Evolutionary conservation across 2,329 filamentous ascomycete genomes (phyloP), one percentile per base, ranked within the genome.

Genomic region (Cladosporium sphaerospermum): DNA sequence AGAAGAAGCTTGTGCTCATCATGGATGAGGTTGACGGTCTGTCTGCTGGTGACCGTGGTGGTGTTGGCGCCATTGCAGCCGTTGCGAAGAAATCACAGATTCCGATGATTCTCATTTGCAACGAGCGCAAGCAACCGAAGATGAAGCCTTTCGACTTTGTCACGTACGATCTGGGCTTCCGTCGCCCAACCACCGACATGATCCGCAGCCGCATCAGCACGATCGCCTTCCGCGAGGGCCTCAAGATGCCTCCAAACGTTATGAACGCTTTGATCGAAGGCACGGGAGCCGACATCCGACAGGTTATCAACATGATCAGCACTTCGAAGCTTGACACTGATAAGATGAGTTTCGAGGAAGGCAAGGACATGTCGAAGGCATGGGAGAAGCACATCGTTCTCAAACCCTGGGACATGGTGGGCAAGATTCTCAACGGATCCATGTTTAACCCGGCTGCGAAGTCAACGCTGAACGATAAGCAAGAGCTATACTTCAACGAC

Each of bases 21-120:
- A 97, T 99, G 93, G 93, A 99, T 62, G 93, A 99, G 71, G 93
- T 99, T 4, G 93, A 99, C 64, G 93, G 93, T 49, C 97, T 99
- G 93, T 97, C 92, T 56, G 91, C 89, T 34, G 93, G 93, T 66
- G 93, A 99, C 67, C 85, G 93, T 56, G 93, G 93, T 60, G 93
- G 93, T 69, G 93, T 99, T 45, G 93, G 91, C 47, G 93, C 93
- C 31, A 78, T 99, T 53, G 92, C 93, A 53, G 89, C 93, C 54
- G 86, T 96, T 51, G 96, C 92, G 78, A 96, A 88, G 74, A 96
- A 95, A 77, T 93, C 91, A 0, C 84, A 93, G 61, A 84, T 99
- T 19, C 93, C 93, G 1, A 85, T 99, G 67, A 97, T 99, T 61
- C 79, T 99, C 52, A 97, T 99, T 62, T 99, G 93, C 79, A 99